Evolutionary conservation across 495 filamentous ascomycete species (phyloP), one percentile per base, ranked within the genome.

Genomic region (Penicillium pancosmium): DNA sequence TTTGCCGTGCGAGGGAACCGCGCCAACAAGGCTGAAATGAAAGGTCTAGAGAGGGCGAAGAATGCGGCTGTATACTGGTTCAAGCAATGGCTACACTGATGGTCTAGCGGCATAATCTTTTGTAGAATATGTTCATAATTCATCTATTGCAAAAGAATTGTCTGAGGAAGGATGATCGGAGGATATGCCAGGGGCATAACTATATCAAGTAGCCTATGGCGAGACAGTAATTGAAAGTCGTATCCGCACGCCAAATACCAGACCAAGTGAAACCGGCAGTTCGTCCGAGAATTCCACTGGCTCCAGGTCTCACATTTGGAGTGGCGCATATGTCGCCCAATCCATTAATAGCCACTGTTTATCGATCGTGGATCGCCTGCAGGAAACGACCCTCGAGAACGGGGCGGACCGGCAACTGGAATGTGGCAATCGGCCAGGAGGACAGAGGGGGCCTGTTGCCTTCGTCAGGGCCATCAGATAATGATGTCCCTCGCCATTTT

Each of bases 1-100:
- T 83, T 74, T 60, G 66, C 82, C 4, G 55, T 75, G 1, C 66
- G 82, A 16, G 82, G 80, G 2, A 69, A 84, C 67, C 66, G 59
- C 50, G 65, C 63, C 15, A 65, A 79, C 36, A 50, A 54, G 35
- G 57, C 57, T 19, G 64, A 67, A 47, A 56, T 41, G 52, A 60
- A 47, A 40, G 64, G 54, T 5, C 15, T 63, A 36, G 57, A 52
- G 36, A 60, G 57, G 36, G 60, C 54, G 10, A 67, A 59, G 52
- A 56, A 61, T 58, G 60, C 64, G 25, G 64, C 52, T 10, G 57
- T 67, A 13, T 47, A 55, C 52, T 67, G 64, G 57, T 58, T 61
- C 23, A 59, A 50, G 8, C 57, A 51, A 19, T 61, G 57, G 52
- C 36, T 67, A 25, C 19, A 5, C n/a, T 48, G 15, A 48, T 48